These are phyloP conservation scores for Colletotrichum cereale DNA, from an alignment of 2,329 filamentous ascomycete genomes.

Conservation along the genomic window DNA sequence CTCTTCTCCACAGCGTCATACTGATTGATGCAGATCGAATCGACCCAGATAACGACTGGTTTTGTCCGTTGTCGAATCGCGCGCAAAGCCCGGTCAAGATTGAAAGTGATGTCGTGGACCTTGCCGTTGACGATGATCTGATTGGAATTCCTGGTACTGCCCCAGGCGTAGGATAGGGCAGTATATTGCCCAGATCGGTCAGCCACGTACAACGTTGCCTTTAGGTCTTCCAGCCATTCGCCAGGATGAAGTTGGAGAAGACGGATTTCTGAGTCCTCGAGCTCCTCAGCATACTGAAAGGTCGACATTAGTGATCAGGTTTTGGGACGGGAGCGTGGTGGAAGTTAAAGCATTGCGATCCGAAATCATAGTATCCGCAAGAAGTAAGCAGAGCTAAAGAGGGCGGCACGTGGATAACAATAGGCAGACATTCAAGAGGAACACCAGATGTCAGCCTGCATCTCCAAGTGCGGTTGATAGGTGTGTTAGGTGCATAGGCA, in stretches of 20 bases:
- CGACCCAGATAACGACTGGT: constrained; percentile 25
- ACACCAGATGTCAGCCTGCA: constrained; percentile 8
- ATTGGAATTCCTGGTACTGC: constrained; percentile 39
- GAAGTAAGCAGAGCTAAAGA: background rate
- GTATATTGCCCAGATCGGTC: constrained; percentile 34
- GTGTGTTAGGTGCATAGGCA: background rate
- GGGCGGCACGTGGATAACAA: no score
- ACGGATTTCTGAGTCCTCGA: constrained; percentile 12
- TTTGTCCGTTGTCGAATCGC: constrained; percentile 41
- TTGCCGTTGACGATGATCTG: constrained; percentile 43
- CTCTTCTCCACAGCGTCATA: constrained; percentile 33
- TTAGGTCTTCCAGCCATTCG: constrained; percentile 31
- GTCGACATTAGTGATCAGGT: constrained; percentile 7
- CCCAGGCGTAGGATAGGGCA: constrained; percentile 49
- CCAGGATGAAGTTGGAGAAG: constrained; percentile 32
- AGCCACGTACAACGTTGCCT: constrained; percentile 16
- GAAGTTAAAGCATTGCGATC: background rate
- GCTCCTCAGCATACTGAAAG: constrained; percentile 7
- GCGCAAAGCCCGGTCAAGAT: constrained; percentile 46
- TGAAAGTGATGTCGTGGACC: constrained; percentile 43
- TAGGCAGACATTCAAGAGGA: background rate
- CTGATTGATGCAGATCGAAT: constrained; percentile 42
- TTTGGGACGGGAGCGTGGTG: no score
- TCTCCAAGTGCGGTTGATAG: background rate
- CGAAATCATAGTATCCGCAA: no score